phyloP scores from a whole-genome alignment of 2,329 filamentous ascomycete genomes.

The Monilinia aucupariae region DNA sequence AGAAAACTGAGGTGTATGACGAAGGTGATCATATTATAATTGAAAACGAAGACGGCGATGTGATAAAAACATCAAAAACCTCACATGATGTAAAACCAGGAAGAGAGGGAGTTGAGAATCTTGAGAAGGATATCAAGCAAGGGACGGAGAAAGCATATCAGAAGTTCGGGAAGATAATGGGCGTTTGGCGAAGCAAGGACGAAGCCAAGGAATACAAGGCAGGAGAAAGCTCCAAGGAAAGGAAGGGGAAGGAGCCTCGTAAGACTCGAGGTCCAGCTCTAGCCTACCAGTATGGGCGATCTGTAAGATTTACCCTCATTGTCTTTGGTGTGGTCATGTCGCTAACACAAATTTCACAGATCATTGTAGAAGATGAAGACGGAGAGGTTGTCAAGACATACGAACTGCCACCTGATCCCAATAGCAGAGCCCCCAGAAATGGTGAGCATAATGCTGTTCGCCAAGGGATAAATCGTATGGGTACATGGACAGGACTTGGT shows the following conservation, averaged over 20 bases:
- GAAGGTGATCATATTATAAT: slow-evolving; percentile 76
- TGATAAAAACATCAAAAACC: slow-evolving; percentile 58
- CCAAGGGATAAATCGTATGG: slow-evolving; percentile 29
- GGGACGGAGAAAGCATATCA: slow-evolving; percentile 24
- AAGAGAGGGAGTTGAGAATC: slow-evolving; percentile 38
- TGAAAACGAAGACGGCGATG: slow-evolving; percentile 83
- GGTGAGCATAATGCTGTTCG: slow-evolving; percentile 22
- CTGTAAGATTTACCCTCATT: slow-evolving; percentile 42
- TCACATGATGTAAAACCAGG: not conserved
- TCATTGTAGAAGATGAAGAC: slow-evolving; percentile 82
- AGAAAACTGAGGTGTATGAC: slow-evolving; percentile 63
- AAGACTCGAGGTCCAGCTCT: slow-evolving; percentile 66
- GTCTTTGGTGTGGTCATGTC: not conserved
- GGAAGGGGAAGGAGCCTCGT: slow-evolving; percentile 37
- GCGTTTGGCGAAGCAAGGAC: slow-evolving; percentile 37
- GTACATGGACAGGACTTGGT: slow-evolving; percentile 29
- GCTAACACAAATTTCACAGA: slow-evolving; percentile 41
- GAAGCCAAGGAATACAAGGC: slow-evolving; percentile 29
- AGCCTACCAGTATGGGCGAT: slow-evolving; percentile 82
- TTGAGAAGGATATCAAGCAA: slow-evolving; percentile 37
- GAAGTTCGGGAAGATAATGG: slow-evolving; percentile 32
- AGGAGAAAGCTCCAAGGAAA: slow-evolving; percentile 34
- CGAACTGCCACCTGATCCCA: slow-evolving; percentile 53
- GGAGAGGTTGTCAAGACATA: slow-evolving; percentile 84
- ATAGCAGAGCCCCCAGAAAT: slow-evolving; percentile 16